Base-by-base conservation (phyloP, 768 basidiomycete species). In the Antrodiella citrinella region DNA sequence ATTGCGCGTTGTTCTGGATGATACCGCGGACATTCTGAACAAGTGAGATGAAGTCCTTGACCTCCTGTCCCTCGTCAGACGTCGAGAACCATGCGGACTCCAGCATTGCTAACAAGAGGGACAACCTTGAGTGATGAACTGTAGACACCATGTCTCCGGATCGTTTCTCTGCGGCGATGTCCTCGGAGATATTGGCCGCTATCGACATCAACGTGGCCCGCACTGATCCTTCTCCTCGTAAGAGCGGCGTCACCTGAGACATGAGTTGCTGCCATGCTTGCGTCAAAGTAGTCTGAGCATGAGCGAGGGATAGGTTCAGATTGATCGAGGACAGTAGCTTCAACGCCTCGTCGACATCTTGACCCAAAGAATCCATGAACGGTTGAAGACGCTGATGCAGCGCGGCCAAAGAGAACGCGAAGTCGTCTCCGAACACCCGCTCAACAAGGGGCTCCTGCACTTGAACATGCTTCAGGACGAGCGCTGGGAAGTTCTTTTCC, bases 61-160 rank as follows among this genome's bases (percentile, higher is more conserved):
- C 67, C 57, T 85, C 83, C 1, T 67, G 53, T 45, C 75, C 67
- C 38, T 74, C 75, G 54, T 82, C 80, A 4, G 73, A 62, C 0
- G 76, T 69, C 2, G 78, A 78, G 61, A 87, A 88, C 82, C 90
- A 87, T 0, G 79, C 80, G 3, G 86, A 74, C 57, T 96, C 88
- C n/a, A 92, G 70, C 45, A 94, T 63, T 0, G 84, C 76, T 20
- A 91, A 72, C 2, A 96, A 71, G 2, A 95, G 72, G 3, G 78
- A 75, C 20, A 97, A 67, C 25, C 91, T 75, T 20, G 84, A 78
- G 2, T 79, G 76, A 55, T 97, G 91, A 13, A 93, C 81, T 1
- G 78, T 76, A 0, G 84, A 74, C 81, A 93, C 87, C 77, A 93
- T 86, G 51, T 91, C 85, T 0, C 93, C 93, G 3, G 70, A 72